These are phyloP conservation scores for Ascomycota sp. DNA, from an alignment of 2,329 filamentous ascomycete genomes.

Conservation along the genomic window DNA sequence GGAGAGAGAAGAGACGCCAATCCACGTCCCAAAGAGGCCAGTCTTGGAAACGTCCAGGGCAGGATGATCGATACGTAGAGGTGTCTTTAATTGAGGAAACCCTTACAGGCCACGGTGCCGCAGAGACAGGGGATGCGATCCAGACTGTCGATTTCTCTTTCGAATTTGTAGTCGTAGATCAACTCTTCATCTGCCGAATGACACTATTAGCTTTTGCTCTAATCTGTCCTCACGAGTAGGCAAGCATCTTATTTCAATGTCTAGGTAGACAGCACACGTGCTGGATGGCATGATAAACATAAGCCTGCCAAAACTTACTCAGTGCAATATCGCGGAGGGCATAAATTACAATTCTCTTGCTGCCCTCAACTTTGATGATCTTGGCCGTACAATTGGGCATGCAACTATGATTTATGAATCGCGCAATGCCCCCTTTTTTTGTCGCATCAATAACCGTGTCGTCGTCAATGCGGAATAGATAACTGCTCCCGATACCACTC, in stretches of 20 bases:
- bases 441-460: conserved; percentile 95
- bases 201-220: no score
- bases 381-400: conserved; percentile 97
- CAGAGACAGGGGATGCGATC: conserved; percentile 95
- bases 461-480: conserved; percentile 94
- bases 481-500: conserved; percentile 90
- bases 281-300: background rate
- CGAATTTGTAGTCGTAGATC: conserved; percentile 99
- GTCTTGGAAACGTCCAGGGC: no score
- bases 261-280: no score
- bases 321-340: conserved; percentile 81
- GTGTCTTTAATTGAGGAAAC: conserved; percentile 94
- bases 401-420: conserved; percentile 97
- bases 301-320: conserved; percentile 49
- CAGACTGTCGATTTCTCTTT: conserved; percentile 81
- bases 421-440: conserved; percentile 91
- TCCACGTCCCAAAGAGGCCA: no score
- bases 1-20: no score
- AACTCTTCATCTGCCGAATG: conserved; percentile 73
- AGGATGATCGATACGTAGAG: no score
- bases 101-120: conserved; percentile 88
- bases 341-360: conserved; percentile 97
- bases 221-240: no score
- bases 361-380: conserved; percentile 96
- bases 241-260: no score